Evolutionary conservation across 148 eudicot species (phyloP), one percentile per base, ranked within the genome.

Genomic region (Cornus suecica): DNA sequence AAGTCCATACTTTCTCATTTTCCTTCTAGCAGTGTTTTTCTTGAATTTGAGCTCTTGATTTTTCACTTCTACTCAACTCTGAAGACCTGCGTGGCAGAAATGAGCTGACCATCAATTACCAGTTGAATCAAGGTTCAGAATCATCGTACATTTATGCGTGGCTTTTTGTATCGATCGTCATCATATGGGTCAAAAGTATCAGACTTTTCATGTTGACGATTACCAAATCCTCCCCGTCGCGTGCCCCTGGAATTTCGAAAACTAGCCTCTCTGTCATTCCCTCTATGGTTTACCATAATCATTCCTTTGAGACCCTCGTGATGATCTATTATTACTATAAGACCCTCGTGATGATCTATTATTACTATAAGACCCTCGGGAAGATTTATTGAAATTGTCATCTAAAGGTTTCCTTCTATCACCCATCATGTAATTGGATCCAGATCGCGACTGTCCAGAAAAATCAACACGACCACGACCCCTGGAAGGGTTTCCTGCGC

Each of bases 81-180:
- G 42, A 37, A 37, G n/a, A 37, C 42, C 42, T 6, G 42, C 7
- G 7, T 8, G 42, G 42, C 42, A 37, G 42, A 37, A 37, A 37
- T 4, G 42, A 37, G 8, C 42, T 10, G 9, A 37, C 7, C 15
- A 48, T n/a, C 54, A 16, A 73, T 3, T 9, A 34, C 51, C 66
- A 34, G 52, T 25, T 34, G 70, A 67, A 68, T 3, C 60, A 74
- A 28, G 8, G 61, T 41, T n/a, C 42, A 41, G 22, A 69, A 32
- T 90, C 84, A 90, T 81, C 94, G 73, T 14, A 86, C 90, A 71
- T 87, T 89, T 15, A 74, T 68, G 56, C 92, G 86, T 15, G 77
- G 86, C 83, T 87, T 84, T 69, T 54, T 76, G 61, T 74, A 76
- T 65, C 87, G 83, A 27, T 85, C 97, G 5, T 82, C 83, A 31